phyloP scores from a whole-genome alignment of 1,284 basidiomycete genomes.

The Xanthoconium separans region DNA sequence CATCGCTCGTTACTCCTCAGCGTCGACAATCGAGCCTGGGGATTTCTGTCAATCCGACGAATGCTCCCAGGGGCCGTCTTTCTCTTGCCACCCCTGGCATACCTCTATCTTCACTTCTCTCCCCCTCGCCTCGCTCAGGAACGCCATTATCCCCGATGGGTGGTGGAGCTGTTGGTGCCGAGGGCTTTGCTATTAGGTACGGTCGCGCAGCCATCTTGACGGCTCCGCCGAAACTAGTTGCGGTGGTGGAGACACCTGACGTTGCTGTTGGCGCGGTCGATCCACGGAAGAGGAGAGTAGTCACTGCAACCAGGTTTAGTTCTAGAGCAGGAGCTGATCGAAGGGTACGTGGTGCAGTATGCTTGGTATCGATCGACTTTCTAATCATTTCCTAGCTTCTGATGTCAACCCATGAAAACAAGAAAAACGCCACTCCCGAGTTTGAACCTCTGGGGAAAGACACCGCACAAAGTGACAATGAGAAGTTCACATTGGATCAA shows the following conservation, averaged over 20 bases:
- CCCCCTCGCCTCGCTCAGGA: slow-evolving; percentile 39
- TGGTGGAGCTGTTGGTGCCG: slow-evolving; percentile 27
- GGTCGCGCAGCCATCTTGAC: slow-evolving; percentile 73
- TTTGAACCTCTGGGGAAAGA: slow-evolving; percentile 34
- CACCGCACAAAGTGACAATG: slow-evolving; percentile 8
- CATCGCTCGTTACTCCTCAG: slow-evolving; percentile 42
- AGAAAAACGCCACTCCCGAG: slow-evolving; percentile 31
- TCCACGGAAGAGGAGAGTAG: slow-evolving; percentile 75
- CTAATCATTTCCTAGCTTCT: slow-evolving; percentile 53
- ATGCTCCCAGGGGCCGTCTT: slow-evolving; percentile 19
- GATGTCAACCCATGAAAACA: slow-evolving; percentile 74
- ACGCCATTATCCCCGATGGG: slow-evolving; percentile 38
- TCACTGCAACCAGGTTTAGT: slow-evolving; percentile 84
- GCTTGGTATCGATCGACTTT: neutral
- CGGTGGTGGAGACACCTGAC: slow-evolving; percentile 79
- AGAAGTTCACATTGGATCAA: slow-evolving; percentile 13
- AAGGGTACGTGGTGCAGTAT: slow-evolving; percentile 47
- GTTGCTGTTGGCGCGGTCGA: slow-evolving; percentile 82
- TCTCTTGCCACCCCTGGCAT: slow-evolving; percentile 43
- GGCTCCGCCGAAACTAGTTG: slow-evolving; percentile 76
- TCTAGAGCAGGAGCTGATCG: slow-evolving; percentile 76
- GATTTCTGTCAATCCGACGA: slow-evolving; percentile 23
- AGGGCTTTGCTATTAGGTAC: slow-evolving; percentile 47
- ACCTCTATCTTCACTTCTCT: slow-evolving; percentile 40
- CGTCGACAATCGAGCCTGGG: slow-evolving; percentile 47